Conservation (phyloP, 768 basidiomycete genomes). For the Mrakia blollopis region DNA sequence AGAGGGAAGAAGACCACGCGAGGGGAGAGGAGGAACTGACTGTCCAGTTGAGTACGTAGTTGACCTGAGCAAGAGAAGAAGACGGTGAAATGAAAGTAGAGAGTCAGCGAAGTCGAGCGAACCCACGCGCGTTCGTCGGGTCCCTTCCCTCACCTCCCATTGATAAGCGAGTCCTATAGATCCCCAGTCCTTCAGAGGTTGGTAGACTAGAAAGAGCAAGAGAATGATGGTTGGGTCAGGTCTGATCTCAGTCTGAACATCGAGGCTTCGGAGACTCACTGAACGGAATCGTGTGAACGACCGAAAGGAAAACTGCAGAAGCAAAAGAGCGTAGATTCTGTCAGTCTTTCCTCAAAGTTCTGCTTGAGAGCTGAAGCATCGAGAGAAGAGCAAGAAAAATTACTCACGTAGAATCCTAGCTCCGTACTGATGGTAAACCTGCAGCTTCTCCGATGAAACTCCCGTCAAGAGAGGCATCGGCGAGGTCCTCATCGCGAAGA, state of each 20-base stretch:
- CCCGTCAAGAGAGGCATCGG: conserved; percentile 4
- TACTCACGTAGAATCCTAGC: not conserved
- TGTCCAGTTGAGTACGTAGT: conserved; percentile 9
- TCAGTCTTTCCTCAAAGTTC: not conserved
- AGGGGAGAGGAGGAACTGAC: not conserved
- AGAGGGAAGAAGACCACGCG: not conserved
- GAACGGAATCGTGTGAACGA: conserved; percentile 8
- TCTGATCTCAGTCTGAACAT: no score
- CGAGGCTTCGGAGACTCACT: no score
- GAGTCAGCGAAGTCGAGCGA: no score
- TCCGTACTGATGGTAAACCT: conserved; percentile 13
- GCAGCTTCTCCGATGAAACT: not conserved
- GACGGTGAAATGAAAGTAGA: no score
- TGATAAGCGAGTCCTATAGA: not conserved
- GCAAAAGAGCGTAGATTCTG: not conserved
- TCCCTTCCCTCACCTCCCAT: not conserved
- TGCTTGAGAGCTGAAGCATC: not conserved
- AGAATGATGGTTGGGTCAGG: no score
- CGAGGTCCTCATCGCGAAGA: not conserved
- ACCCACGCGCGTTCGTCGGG: no score
- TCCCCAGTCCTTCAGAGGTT: conserved; percentile 7
- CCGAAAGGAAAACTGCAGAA: conserved; percentile 1
- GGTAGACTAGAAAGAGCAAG: not conserved
- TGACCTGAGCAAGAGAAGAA: not conserved
- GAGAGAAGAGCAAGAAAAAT: no score